Conservation (phyloP, 208 protist species). For the Trypanosoma avium region DNA sequence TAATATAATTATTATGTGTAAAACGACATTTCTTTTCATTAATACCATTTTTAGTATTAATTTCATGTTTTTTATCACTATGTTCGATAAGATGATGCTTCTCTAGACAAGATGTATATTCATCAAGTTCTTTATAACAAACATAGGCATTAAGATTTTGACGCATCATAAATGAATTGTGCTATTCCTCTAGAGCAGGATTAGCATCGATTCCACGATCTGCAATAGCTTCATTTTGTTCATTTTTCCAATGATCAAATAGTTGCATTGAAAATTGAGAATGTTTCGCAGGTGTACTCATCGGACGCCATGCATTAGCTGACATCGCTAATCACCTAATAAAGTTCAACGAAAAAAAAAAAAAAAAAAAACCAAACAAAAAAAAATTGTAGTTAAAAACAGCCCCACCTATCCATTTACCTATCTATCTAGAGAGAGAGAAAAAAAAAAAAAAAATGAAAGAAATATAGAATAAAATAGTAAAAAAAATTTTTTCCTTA, state of each 20-base stretch:
- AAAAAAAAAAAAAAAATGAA: constrained; percentile 24
- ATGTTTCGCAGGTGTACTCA: constrained; percentile 34
- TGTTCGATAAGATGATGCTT: constrained; percentile 59
- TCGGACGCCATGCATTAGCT: constrained; percentile 23
- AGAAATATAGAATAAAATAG: too few relatives aligned
- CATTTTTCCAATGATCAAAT: constrained; percentile 70
- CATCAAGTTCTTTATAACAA: constrained; percentile 75
- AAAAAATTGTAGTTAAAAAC: too few relatives aligned
- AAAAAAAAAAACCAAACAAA: constrained; percentile 16
- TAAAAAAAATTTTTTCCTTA: too few relatives aligned
- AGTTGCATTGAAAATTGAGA: constrained; percentile 66
- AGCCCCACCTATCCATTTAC: too few relatives aligned
- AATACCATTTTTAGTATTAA: constrained; percentile 73
- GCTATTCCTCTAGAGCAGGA: constrained; percentile 58
- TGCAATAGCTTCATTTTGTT: constrained; percentile 54
- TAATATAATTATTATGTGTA: constrained; percentile 59
- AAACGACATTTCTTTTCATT: constrained; percentile 65
- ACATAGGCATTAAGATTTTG: constrained; percentile 84
- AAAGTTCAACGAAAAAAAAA: too few relatives aligned
- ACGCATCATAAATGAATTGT: constrained; percentile 73
- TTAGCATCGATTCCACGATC: constrained; percentile 56
- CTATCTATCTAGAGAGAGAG: constrained; percentile 7
- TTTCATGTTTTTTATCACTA: constrained; percentile 36
- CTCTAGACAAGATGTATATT: constrained; percentile 67
- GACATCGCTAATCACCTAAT: constrained; percentile 20